Conservation (phyloP, 2,329 filamentous ascomycete species). For the Cadophora gregata region DNA sequence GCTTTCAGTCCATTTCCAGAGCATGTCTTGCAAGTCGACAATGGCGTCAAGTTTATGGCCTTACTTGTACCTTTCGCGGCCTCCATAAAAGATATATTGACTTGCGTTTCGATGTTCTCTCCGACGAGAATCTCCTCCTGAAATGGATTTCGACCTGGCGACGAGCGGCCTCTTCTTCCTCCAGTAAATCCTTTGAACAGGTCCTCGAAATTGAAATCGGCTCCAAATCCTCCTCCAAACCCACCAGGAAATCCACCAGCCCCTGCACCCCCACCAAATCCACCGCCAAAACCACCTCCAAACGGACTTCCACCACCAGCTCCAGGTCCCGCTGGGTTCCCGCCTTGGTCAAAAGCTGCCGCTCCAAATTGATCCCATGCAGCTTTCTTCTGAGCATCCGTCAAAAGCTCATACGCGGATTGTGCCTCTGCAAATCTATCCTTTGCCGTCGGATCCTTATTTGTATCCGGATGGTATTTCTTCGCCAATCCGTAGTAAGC, state of each 20-base stretch:
- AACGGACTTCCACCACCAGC: conserved; percentile 54
- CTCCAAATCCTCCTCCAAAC: conserved; percentile 68
- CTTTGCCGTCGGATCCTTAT: conserved; percentile 92
- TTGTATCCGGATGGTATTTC: conserved; percentile 97
- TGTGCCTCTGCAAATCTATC: conserved; percentile 95
- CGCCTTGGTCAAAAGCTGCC: conserved; percentile 81
- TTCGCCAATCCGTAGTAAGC: conserved; percentile 98
- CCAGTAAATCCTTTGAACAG: conserved; percentile 82
- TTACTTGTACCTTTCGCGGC: conserved; percentile 90
- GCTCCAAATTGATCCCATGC: conserved; percentile 91
- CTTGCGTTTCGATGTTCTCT: conserved; percentile 94
- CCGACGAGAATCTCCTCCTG: conserved; percentile 83
- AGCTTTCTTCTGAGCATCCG: conserved; percentile 90
- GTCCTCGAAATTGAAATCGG: conserved; percentile 95
- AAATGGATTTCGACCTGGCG: conserved; percentile 70
- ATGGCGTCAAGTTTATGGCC: conserved; percentile 84
- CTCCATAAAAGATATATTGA: conserved; percentile 93
- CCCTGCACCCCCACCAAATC: conserved; percentile 46
- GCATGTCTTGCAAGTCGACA: conserved; percentile 83
- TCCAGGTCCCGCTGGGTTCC: conserved; percentile 51
- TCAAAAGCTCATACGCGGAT: conserved; percentile 90
- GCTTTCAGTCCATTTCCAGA: conserved; percentile 83
- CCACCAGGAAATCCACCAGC: conserved; percentile 66
- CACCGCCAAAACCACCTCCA: conserved; percentile 46
- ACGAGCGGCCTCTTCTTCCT: conserved; percentile 54